These are phyloP conservation scores for Phytophthora crassamura DNA, from an alignment of 352 stramenopile genomes.

Conservation along the genomic window DNA sequence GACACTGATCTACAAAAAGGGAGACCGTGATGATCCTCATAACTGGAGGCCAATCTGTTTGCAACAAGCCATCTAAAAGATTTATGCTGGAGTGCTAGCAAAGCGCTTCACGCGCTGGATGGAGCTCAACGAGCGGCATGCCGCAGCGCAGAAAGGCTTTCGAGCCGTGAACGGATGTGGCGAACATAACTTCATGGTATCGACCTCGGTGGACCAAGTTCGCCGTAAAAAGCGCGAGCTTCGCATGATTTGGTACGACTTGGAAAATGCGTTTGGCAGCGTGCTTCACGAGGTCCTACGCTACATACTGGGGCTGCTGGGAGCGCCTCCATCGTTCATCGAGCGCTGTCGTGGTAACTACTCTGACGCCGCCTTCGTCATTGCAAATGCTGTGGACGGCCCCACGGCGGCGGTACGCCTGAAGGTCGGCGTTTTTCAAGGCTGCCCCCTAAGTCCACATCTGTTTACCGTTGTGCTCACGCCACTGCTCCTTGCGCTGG, in stretches of 20 bases:
- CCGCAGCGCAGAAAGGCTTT: too few species aligned
- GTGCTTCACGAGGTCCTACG: slow-evolving; percentile 19
- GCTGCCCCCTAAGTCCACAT: slow-evolving; percentile 34
- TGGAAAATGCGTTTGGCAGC: too few species aligned
- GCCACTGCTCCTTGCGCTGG: slow-evolving; percentile 21
- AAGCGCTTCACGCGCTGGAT: slow-evolving; percentile 24
- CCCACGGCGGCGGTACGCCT: slow-evolving; percentile 20
- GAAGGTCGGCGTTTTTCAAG: slow-evolving; percentile 26
- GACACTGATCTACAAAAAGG: slow-evolving; percentile 39
- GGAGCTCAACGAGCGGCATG: too few species aligned
- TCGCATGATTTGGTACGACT: too few species aligned
- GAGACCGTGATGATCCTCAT: slow-evolving; percentile 2
- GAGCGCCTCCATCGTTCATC: slow-evolving; percentile 7
- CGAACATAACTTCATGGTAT: too few species aligned
- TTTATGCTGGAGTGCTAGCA: slow-evolving; percentile 33
- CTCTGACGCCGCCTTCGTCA: slow-evolving; percentile 1
- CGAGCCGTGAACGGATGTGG: too few species aligned
- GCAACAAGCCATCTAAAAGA: slow-evolving; percentile 45
- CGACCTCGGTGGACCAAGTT: too few species aligned
- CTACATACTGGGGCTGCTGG: slow-evolving; percentile 9
- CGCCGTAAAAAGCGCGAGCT: too few species aligned
- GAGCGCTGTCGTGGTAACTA: slow-evolving; percentile 13
- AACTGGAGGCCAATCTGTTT: slow-evolving; percentile 45
- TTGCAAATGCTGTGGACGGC: slow-evolving; percentile 26
- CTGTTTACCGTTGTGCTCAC: slow-evolving; percentile 29